Evolutionary conservation across 106 monocot species (phyloP), one percentile per base, ranked within the genome.

Genomic region (Posidonia australis): DNA sequence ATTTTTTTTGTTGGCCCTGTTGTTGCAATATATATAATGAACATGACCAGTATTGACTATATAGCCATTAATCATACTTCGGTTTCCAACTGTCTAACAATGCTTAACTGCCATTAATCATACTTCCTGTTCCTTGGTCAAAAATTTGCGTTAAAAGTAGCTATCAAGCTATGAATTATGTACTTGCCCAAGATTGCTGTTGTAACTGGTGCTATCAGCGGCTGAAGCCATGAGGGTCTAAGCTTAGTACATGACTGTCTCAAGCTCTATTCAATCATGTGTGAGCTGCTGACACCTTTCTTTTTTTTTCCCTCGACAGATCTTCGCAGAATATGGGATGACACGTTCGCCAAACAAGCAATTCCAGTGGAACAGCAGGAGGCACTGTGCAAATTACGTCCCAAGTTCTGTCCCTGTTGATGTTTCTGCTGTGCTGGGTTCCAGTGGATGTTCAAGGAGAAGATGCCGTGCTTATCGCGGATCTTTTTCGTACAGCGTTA

Each of bases 321-420:
- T 71, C n/a, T 92, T 0, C 55, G 30, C 58, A 71, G 44, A 26
- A 58, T 87, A 44, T 92, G 84, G 87, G 75, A 87, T 49, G 80
- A 84, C 61, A 58, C 87, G 10, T 84, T 87, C 67, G 46, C 45
- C 42, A 65, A 13, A 10, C 49, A 70, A 10, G 62, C 46, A 13
- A 22, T 80, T 36, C 42, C 44, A 58, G 27, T 42, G 12, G 64
- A 75, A 60, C 84, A 82, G 1, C 44, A 29, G 0, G 82, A 82
- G 54, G 31, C 36, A 19, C 67, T 92, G 13, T 36, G 16, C 26
- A 68, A 57, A 53, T 76, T 92, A 44, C 67, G 74, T 23, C 51
- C 63, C 13, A 84, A 70, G 66, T 92, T 82, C 46, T 74, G 79
- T 46, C 52, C 31, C 24, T 42, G n/a, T 42, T 62, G 22, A 43